These are phyloP conservation scores for Cucumis hystrix DNA, from an alignment of 306 rosid genomes.

Conservation along the genomic window DNA sequence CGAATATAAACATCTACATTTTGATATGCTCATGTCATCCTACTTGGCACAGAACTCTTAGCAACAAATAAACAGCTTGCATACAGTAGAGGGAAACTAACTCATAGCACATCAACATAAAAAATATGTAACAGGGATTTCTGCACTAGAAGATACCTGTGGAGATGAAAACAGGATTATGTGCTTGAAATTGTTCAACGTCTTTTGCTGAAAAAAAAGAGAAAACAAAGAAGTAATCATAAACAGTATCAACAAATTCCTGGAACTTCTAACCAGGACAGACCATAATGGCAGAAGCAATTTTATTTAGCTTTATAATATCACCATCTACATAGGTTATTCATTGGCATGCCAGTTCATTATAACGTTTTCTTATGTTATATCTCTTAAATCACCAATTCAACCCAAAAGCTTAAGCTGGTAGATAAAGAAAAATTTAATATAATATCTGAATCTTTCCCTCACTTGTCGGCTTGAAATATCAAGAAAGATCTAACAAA, in stretches of 20 bases:
- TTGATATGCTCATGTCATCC: background rate
- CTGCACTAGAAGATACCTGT: conserved; percentile 44
- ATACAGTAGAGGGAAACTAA: background rate
- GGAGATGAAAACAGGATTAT: conserved; percentile 82
- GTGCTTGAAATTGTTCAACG: conserved; percentile 69
- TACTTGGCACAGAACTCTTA: background rate
- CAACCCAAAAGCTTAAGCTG: too few relatives aligned
- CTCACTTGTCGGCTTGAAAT: too few relatives aligned
- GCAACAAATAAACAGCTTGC: background rate
- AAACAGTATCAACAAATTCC: background rate
- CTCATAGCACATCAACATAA: background rate
- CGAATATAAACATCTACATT: background rate
- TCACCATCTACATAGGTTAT: background rate
- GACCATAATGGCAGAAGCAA: background rate
- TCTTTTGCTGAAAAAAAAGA: conserved; percentile 60
- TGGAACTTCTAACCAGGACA: background rate
- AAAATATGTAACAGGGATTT: background rate
- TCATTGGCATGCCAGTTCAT: background rate
- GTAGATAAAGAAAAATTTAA: too few relatives aligned
- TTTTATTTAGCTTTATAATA: background rate
- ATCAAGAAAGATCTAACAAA: too few relatives aligned
- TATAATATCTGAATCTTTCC: too few relatives aligned
- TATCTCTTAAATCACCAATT: too few relatives aligned
- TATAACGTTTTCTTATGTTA: background rate
- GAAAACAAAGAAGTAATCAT: background rate